These are phyloP conservation scores for Scutellaria baicalensis DNA, from an alignment of 257 asterid species.

Conservation along the genomic window DNA sequence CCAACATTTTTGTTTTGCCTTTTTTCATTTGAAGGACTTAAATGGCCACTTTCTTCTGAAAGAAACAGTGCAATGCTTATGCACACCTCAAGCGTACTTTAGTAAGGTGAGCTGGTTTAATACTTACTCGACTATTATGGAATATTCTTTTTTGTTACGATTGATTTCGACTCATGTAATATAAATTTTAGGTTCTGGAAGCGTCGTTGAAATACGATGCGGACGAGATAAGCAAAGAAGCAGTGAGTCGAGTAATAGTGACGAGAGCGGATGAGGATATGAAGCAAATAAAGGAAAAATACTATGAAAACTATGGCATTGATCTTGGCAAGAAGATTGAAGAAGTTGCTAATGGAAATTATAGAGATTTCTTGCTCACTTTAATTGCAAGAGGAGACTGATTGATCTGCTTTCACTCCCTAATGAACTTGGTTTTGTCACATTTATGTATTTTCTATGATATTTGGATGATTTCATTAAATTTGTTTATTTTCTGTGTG, in stretches of 20 bases:
- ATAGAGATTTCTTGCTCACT: slow-evolving; percentile 70
- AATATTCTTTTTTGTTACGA: neutral
- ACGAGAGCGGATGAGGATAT: slow-evolving; percentile 70
- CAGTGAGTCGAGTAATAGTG: slow-evolving; percentile 57
- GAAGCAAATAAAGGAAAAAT: slow-evolving; percentile 64
- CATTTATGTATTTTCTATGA: too few relatives aligned
- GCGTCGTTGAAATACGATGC: slow-evolving; percentile 37
- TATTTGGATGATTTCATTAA: too few relatives aligned
- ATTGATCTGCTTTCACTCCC: neutral
- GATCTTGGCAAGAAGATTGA: slow-evolving; percentile 45
- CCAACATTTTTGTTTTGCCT: neutral
- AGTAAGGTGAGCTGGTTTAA: slow-evolving; percentile 39
- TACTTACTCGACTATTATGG: neutral
- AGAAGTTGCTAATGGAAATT: slow-evolving; percentile 69
- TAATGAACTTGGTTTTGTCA: too few relatives aligned
- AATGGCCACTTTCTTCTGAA: slow-evolving; percentile 23
- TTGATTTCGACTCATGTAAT: too few relatives aligned
- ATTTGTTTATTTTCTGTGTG: neutral
- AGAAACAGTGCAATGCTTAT: slow-evolving; percentile 59
- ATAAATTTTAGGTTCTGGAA: slow-evolving; percentile 30
- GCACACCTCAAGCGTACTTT: slow-evolving; percentile 51
- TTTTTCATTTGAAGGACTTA: slow-evolving; percentile 40
- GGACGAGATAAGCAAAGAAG: slow-evolving; percentile 52
- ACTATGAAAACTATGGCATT: slow-evolving; percentile 25
- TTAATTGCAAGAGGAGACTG: slow-evolving; percentile 47